phyloP scores from a whole-genome alignment of 148 eudicot species.

The Pharnaceum exiguum region DNA sequence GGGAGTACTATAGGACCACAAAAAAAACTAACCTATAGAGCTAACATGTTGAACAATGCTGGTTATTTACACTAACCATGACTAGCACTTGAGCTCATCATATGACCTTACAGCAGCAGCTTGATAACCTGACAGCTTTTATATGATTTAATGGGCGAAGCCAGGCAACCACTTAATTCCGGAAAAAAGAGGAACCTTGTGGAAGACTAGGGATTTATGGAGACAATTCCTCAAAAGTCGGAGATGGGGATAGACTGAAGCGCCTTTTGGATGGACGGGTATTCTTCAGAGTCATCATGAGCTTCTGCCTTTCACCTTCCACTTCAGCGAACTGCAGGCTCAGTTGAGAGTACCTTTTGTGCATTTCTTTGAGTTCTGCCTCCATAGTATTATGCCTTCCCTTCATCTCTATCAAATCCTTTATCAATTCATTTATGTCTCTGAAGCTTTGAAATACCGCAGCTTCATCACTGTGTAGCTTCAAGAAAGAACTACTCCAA shows the following conservation, averaged over 20 bases:
- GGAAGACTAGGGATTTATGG: constrained; percentile 21
- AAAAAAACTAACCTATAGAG: constrained; percentile 1
- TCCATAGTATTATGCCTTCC: constrained; percentile 52
- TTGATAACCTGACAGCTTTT: background rate
- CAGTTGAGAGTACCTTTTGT: constrained; percentile 76
- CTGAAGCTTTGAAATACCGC: constrained; percentile 84
- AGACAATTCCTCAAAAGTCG: constrained; percentile 22
- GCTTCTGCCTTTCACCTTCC: constrained; percentile 93
- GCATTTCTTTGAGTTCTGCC: constrained; percentile 80
- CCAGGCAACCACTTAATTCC: background rate
- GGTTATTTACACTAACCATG: constrained; percentile 8
- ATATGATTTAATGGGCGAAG: background rate
- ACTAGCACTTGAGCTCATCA: background rate
- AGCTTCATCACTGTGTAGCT: constrained; percentile 87
- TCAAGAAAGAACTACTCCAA: constrained; percentile 68
- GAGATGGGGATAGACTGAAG: constrained; percentile 36
- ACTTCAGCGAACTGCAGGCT: constrained; percentile 94
- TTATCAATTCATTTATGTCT: constrained; percentile 86
- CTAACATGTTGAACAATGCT: constrained; percentile 21
- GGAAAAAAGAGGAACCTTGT: background rate
- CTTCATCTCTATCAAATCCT: constrained; percentile 78
- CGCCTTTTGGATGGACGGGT: constrained; percentile 52
- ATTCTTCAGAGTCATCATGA: constrained; percentile 75
- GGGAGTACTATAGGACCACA: background rate
- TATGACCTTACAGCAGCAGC: background rate